phyloP scores from a whole-genome alignment of 345 rosid genomes.

The Citrus sp. region DNA sequence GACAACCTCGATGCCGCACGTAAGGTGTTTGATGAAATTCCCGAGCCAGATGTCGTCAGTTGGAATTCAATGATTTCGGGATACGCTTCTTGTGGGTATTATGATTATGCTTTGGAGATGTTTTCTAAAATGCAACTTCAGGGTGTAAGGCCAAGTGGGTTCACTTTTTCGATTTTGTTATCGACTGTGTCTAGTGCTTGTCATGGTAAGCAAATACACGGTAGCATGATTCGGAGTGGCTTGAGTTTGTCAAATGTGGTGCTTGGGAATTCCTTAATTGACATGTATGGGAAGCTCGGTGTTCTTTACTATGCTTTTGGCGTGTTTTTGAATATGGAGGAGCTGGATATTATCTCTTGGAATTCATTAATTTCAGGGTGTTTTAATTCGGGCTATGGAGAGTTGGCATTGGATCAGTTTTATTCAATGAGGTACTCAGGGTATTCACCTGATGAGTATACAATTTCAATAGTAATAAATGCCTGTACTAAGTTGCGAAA shows the following conservation, averaged over 20 bases:
- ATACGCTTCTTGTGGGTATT: conserved; percentile 38
- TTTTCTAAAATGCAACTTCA: conserved; percentile 50
- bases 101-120: conserved; percentile 29
- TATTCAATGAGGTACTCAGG: conserved; percentile 43
- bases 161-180: conserved; percentile 55
- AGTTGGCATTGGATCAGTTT: conserved; percentile 47
- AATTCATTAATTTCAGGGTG: conserved; percentile 57
- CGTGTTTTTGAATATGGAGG: conserved; percentile 50
- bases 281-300: conserved; percentile 66
- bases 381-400: conserved; percentile 39
- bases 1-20: conserved; percentile 29
- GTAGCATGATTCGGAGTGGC: conserved; percentile 46
- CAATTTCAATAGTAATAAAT: conserved; percentile 40
- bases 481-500: conserved; percentile 47
- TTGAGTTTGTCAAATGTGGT: conserved; percentile 40
- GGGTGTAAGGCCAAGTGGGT: conserved; percentile 45
- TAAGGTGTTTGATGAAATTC: conserved; percentile 61
- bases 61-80: conserved; percentile 73
- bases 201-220: conserved; percentile 65
- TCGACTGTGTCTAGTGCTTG: conserved; percentile 38
- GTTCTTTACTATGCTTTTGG: conserved; percentile 41
- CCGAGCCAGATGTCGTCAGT: conserved; percentile 59
- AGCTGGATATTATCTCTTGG: conserved; percentile 63
- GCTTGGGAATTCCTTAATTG: conserved; percentile 65
- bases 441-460: conserved; percentile 49